These are phyloP conservation scores for Heritiera fomes DNA, from an alignment of 345 rosid genomes.

Conservation along the genomic window DNA sequence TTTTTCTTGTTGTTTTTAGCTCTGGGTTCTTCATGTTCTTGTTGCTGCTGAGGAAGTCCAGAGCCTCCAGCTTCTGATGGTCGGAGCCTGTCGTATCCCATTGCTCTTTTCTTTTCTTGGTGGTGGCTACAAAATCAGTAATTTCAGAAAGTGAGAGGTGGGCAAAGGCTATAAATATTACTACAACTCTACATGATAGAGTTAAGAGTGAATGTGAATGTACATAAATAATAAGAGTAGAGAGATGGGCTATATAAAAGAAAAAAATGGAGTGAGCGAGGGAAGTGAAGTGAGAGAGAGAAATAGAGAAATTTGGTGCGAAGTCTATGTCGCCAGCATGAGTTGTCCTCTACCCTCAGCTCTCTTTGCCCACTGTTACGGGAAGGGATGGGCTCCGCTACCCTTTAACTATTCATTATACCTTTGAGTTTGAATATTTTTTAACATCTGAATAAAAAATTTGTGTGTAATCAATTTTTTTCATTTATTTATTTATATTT, in stretches of 20 bases:
- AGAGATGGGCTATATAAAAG: not conserved
- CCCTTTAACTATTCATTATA: no score
- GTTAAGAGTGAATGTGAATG: not conserved
- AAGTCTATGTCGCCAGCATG: slow-evolving; percentile 41
- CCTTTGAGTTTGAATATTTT: no score
- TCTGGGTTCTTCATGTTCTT: slow-evolving; percentile 17
- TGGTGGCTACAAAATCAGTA: not conserved
- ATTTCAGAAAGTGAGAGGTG: not conserved
- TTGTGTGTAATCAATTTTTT: no score
- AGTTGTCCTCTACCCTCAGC: slow-evolving; percentile 57
- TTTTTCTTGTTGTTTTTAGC: slow-evolving; percentile 32
- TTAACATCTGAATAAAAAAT: no score
- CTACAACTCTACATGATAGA: not conserved
- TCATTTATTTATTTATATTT: no score
- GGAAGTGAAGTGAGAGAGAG: not conserved
- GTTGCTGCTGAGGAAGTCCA: not conserved
- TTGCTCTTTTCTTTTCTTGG: slow-evolving; percentile 6
- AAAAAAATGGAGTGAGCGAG: not conserved
- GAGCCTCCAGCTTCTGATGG: slow-evolving; percentile 32
- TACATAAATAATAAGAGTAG: slow-evolving; percentile 11
- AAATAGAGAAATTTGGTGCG: slow-evolving; percentile 38
- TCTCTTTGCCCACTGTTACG: not conserved
- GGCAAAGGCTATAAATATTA: not conserved
- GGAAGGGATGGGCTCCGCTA: not conserved
- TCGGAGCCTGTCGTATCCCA: slow-evolving; percentile 57